These are phyloP conservation scores for Clonostachys rhizophaga DNA, from an alignment of 2,329 filamentous ascomycete species.

Conservation along the genomic window DNA sequence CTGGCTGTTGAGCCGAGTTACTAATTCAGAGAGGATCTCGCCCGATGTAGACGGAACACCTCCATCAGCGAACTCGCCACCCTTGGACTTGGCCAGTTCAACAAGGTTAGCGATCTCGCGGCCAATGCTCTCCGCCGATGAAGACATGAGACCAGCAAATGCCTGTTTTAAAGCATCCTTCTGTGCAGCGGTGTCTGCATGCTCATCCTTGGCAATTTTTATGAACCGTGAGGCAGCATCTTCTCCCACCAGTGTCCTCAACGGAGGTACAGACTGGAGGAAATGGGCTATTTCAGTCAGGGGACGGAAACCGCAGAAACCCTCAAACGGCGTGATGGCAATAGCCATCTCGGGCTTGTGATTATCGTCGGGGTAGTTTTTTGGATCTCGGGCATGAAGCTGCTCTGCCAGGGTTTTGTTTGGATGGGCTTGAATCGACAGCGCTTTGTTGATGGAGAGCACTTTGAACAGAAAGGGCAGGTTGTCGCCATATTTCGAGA, in stretches of 20 bases:
- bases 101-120: slow-evolving; percentile 64
- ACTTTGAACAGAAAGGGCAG: slow-evolving; percentile 98
- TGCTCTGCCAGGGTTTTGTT: slow-evolving; percentile 89
- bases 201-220: slow-evolving; percentile 37
- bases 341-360: slow-evolving; percentile 99
- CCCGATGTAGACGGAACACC: slow-evolving; percentile 66
- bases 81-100: slow-evolving; percentile 62
- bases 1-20: slow-evolving; percentile 71
- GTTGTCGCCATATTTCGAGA: slow-evolving; percentile 71
- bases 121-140: slow-evolving; percentile 52
- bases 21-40: slow-evolving; percentile 69
- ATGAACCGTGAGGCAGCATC: slow-evolving; percentile 52
- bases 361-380: slow-evolving; percentile 98
- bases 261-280: slow-evolving; percentile 49
- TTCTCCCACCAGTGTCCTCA: slow-evolving; percentile 64
- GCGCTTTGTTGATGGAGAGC: slow-evolving; percentile 88
- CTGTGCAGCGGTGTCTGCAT: slow-evolving; percentile 51
- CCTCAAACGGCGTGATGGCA: slow-evolving; percentile 93
- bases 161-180: slow-evolving; percentile 72
- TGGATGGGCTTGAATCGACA: slow-evolving; percentile 95
- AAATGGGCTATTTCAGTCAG: slow-evolving; percentile 85
- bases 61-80: slow-evolving; percentile 68
- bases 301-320: slow-evolving; percentile 91
- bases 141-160: slow-evolving; percentile 80
- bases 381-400: slow-evolving; percentile 78